These are phyloP conservation scores for Omphalea diandra DNA, from an alignment of 441 rosid genomes.

Conservation along the genomic window DNA sequence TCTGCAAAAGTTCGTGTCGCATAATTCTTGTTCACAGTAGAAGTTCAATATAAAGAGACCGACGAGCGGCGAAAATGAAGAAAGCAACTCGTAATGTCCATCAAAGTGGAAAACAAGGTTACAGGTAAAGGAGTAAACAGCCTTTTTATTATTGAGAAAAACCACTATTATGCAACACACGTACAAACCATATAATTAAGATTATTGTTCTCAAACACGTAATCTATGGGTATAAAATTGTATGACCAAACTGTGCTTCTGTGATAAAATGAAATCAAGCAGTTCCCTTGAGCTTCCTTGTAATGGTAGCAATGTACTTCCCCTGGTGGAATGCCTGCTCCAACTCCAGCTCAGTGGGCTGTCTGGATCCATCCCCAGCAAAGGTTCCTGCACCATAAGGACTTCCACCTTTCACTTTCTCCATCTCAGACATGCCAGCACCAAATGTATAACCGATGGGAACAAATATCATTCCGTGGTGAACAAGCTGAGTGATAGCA, in stretches of 20 bases:
- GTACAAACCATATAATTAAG: constrained; percentile 23
- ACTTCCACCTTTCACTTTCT: constrained; percentile 85
- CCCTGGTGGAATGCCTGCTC: constrained; percentile 96
- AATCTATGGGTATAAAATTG: constrained; percentile 21
- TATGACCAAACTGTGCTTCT: constrained; percentile 14
- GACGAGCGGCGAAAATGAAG: background rate
- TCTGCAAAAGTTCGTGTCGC: background rate
- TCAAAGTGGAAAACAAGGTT: background rate
- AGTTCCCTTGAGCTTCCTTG: constrained; percentile 82
- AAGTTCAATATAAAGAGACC: no score
- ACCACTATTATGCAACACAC: constrained; percentile 27
- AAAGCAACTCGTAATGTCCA: background rate
- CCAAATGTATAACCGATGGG: constrained; percentile 97
- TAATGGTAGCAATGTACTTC: constrained; percentile 69
- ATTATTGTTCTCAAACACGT: constrained; percentile 30
- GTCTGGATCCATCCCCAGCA: constrained; percentile 88
- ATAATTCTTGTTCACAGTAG: no score
- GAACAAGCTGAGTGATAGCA: constrained; percentile 92
- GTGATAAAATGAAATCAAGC: constrained; percentile 31
- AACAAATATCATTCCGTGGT: constrained; percentile 94
- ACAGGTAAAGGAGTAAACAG: constrained; percentile 10
- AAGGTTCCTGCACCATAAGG: constrained; percentile 94
- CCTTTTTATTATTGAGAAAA: constrained; percentile 25
- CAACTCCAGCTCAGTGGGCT: constrained; percentile 77
- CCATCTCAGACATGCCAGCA: constrained; percentile 98